Percentiles rank a stretch among this genome's conserved stretches.
phyloP scores from a whole-genome alignment of 2,329 filamentous ascomycete species.

The Cladorrhinum sp. region DNA sequence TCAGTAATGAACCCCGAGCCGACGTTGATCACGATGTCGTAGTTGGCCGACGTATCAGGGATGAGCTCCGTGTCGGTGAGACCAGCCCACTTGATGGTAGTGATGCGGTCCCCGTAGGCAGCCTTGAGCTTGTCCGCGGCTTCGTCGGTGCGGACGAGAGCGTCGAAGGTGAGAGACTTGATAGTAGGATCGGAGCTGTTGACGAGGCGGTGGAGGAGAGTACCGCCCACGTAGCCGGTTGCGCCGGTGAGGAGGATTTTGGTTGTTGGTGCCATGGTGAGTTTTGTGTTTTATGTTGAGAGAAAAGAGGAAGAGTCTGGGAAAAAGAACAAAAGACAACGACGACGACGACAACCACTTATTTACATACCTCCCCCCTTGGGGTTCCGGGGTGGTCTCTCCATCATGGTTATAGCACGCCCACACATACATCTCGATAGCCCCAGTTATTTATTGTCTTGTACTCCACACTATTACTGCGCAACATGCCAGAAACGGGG shows the following conservation, averaged over 20 bases:
- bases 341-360: not conserved
- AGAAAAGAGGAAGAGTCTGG: not conserved
- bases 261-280: constrained; percentile 1
- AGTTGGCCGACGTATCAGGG: constrained; percentile 11
- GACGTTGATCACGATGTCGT: constrained; percentile 19
- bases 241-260: constrained; percentile 21
- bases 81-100: constrained; percentile 15
- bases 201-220: constrained; percentile 17
- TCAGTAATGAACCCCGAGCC: constrained; percentile 14
- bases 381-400: no score
- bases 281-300: not conserved
- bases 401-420: no score
- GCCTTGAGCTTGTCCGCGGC: constrained; percentile 12
- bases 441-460: not conserved
- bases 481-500: no score
- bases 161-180: constrained; percentile 7
- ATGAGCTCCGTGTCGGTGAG: constrained; percentile 15
- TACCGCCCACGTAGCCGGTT: constrained; percentile 21
- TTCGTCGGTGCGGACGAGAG: constrained; percentile 17
- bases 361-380: not conserved
- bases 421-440: no score
- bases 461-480: no score
- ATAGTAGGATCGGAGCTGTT: constrained; percentile 10
- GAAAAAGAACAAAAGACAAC: not conserved
- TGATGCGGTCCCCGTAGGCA: constrained; percentile 18